Evolutionary conservation across 257 asterid genomes (phyloP), one percentile per base, ranked within the genome.

Genomic region (Nicotiana otophora): DNA sequence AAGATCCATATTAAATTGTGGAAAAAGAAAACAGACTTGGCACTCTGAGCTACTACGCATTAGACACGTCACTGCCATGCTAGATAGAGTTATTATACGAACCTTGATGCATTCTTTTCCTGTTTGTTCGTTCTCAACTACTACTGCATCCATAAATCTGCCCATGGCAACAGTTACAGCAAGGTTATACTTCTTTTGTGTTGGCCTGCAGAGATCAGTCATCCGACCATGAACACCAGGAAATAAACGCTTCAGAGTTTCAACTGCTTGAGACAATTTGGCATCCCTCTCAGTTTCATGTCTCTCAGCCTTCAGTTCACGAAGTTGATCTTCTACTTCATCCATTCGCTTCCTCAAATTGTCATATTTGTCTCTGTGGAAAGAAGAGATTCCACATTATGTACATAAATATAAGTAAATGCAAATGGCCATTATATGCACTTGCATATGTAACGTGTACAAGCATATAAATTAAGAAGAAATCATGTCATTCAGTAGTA

Each of bases 81-180:
- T 63, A 26, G 42, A 53, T 16, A 81, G 33, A 28, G 83, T 66
- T 66, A 14, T 31, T 48, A 8, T 31, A 16, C 34, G 36, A 79
- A 96, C 99, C 99, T 96, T 94, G 88, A 96, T 96, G 83, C 99
- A 96, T 84, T 96, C 98, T 86, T 96, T 96, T 83, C 98, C 99
- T 1, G 97, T 92, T 54, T 96, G 88, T 85, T 96, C 99, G 87
- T 94, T 97, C 82, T 93, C 98, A 84, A 96, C 98, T 30, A 96
- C 98, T 20, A 96, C 97, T 62, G 99, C 99, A 86, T 96, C 99
- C 99, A 96, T 96, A 89, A 93, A 95, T 90, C 92, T 93, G 72
- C 99, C 99, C 99, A 96, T 96, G 72, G 99, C 99, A 89, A 96
- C 98, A 86, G 99, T 96, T 87, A 96, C 98, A 80, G 98, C 99